A percentile compares a stretch with the other conserved stretches of the same genome.
Evolutionary conservation across 2,329 filamentous ascomycete genomes (phyloP).

Genomic region (Lachnellula arida): DNA sequence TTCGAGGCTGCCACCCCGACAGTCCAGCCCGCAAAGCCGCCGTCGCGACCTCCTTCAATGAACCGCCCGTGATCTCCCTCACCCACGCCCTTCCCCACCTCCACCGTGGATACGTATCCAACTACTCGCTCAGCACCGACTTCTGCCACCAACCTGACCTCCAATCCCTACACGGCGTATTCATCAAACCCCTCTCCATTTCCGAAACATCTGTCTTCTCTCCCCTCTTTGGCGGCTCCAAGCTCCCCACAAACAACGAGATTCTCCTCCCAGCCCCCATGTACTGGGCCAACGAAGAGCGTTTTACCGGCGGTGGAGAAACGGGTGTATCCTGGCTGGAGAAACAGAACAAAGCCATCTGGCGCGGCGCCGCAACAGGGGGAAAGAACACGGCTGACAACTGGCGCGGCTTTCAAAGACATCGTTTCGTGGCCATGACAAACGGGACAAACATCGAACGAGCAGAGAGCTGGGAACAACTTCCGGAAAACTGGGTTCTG

Average conservation of each 20-base stretch:
- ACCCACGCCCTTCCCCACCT: slow-evolving; percentile 37
- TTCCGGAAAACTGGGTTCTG: slow-evolving; percentile 49
- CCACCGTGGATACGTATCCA: slow-evolving; percentile 36
- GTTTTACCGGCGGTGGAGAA: slow-evolving; percentile 50
- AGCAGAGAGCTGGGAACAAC: slow-evolving; percentile 26
- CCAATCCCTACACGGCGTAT: slow-evolving; percentile 48
- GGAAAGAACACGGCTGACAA: slow-evolving; percentile 45
- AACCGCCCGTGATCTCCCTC: slow-evolving; percentile 44
- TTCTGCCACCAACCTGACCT: slow-evolving; percentile 49
- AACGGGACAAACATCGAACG: slow-evolving; percentile 41
- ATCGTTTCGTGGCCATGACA: slow-evolving; percentile 49
- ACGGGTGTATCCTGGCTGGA: slow-evolving; percentile 52
- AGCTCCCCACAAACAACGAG: slow-evolving; percentile 57
- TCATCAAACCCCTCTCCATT: slow-evolving; percentile 48
- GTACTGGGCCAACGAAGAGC: slow-evolving; percentile 54
- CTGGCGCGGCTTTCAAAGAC: slow-evolving; percentile 51
- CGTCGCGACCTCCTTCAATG: slow-evolving; percentile 39
- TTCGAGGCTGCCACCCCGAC: slow-evolving; percentile 56
- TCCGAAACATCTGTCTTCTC: slow-evolving; percentile 49
- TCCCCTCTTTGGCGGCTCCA: slow-evolving; percentile 57
- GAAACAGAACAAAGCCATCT: slow-evolving; percentile 52
- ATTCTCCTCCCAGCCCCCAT: slow-evolving; percentile 58
- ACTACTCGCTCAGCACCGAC: slow-evolving; percentile 39
- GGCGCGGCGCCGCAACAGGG: slow-evolving; percentile 61
- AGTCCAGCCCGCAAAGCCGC: slow-evolving; percentile 51